phyloP scores from a whole-genome alignment of 2,329 filamentous ascomycete genomes.

The Diaporthe amygdali region DNA sequence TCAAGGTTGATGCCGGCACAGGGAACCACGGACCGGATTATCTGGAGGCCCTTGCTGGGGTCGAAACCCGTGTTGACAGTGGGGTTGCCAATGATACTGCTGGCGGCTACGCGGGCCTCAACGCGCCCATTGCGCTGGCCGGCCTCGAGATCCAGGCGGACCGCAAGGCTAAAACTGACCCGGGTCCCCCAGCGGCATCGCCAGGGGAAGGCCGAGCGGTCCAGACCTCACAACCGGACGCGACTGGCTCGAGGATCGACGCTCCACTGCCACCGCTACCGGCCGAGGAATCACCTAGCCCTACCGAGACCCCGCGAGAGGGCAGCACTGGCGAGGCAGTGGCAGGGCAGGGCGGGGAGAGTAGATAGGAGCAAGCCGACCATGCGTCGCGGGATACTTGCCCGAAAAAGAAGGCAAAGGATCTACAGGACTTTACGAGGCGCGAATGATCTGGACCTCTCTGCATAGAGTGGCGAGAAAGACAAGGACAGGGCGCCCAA shows the following conservation, averaged over 20 bases:
- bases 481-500: not conserved
- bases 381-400: not conserved
- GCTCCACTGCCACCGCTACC: constrained; percentile 2
- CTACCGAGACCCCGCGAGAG: not conserved
- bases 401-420: not conserved
- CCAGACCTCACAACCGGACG: not conserved
- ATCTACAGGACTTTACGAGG: constrained; percentile 16
- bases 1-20: not conserved
- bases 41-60: not conserved
- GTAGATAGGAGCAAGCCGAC: not conserved
- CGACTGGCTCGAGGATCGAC: not conserved
- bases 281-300: not conserved
- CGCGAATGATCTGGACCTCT: not conserved
- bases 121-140: constrained; percentile 18
- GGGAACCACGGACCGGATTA: not conserved
- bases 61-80: not conserved
- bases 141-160: constrained; percentile 24
- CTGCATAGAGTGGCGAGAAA: not conserved
- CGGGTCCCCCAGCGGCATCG: not conserved
- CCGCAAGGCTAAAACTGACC: constrained; percentile 7
- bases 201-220: not conserved
- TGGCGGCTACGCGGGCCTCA: not conserved
- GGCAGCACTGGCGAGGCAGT: not conserved
- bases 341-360: not conserved
- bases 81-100: not conserved